Percentiles rank a stretch among this genome's conserved stretches.
Evolutionary conservation across 2,329 filamentous ascomycete genomes (phyloP).

Genomic region (Stachybotrys chartarum): DNA sequence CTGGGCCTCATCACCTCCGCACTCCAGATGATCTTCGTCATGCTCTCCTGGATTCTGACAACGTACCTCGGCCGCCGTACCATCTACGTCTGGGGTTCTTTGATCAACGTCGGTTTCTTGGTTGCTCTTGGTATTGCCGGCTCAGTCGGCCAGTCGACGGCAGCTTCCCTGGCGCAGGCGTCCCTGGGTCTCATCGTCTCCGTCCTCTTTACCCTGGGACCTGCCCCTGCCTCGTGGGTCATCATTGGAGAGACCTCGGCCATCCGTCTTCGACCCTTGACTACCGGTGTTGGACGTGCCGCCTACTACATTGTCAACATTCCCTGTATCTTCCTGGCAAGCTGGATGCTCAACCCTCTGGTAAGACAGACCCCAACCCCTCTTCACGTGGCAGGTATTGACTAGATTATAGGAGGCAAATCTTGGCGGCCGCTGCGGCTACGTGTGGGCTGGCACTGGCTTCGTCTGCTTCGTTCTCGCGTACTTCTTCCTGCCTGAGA

Average conservation of each 20-base stretch:
- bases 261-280: conserved; percentile 57
- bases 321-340: conserved; percentile 56
- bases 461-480: conserved; percentile 45
- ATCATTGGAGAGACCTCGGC: conserved; percentile 62
- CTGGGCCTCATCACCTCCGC: conserved; percentile 58
- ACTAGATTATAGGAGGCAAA: conserved; percentile 26
- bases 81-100: conserved; percentile 56
- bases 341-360: conserved; percentile 52
- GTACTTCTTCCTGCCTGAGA: conserved; percentile 45
- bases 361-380: conserved; percentile 18
- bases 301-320: conserved; percentile 59
- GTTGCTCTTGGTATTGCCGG: conserved; percentile 52
- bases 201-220: conserved; percentile 55
- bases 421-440: conserved; percentile 49
- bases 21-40: conserved; percentile 55
- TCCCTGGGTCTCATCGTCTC: conserved; percentile 58
- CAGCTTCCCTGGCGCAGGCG: conserved; percentile 48
- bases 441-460: conserved; percentile 52
- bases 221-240: conserved; percentile 58
- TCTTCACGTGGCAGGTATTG: conserved; percentile 10
- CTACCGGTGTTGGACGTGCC: conserved; percentile 56
- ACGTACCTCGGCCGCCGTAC: conserved; percentile 55
- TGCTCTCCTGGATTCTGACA: conserved; percentile 61
- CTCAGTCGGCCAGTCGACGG: conserved; percentile 33
- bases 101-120: conserved; percentile 45